Base-by-base conservation (phyloP, 352 stramenopile species). In the Peronospora destructor region DNA sequence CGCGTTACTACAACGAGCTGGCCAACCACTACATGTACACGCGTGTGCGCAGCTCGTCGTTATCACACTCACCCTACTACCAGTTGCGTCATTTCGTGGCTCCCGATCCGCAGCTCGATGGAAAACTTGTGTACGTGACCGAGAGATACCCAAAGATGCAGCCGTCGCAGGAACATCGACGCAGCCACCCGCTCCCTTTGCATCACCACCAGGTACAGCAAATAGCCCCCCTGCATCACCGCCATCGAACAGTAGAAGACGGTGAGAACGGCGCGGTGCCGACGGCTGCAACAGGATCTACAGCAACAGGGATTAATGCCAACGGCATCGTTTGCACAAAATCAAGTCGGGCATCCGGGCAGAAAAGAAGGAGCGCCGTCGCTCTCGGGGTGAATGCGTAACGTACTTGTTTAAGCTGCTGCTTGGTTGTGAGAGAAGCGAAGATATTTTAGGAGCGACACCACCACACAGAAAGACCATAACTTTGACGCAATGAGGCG, bases 1-100 rank as follows among this genome's bases (percentile, higher is more conserved):
- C 73, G 32, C 83, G 78, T n/a, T 97, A 97, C 70, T 94, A 94
- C 68, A 85, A 87, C 57, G 81, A 96, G 53, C 66, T 96, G 14
- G 70, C 71, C 40, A 93, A 86, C 45, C 81, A 94, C 60, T 90
- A 89, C 59, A 76, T 85, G 49, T 87, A 82, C 49, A 87, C 66
- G 43, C 76, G 63, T 38, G 61, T 76, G 29, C 67, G 63, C 42
- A 80, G 49, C 47, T 58, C 68, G 8, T 56, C 57, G 12, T 38
- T 69, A 35, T 46, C 61, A 5, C 53, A 62, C 32, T 68, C 72
- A 16, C 56, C 64, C 0, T 78, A 64, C 53, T 73, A 65, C 32
- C 68, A 86, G 49, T 45, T 87, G 45, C 73, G 77, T 48, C 76
- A 88, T 53, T 87, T 77, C 45, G 79, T 92, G 6, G 59, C 63